Evolutionary conservation across 2,329 filamentous ascomycete genomes (phyloP).

Genomic region (Myriosclerotinia curreyana): DNA sequence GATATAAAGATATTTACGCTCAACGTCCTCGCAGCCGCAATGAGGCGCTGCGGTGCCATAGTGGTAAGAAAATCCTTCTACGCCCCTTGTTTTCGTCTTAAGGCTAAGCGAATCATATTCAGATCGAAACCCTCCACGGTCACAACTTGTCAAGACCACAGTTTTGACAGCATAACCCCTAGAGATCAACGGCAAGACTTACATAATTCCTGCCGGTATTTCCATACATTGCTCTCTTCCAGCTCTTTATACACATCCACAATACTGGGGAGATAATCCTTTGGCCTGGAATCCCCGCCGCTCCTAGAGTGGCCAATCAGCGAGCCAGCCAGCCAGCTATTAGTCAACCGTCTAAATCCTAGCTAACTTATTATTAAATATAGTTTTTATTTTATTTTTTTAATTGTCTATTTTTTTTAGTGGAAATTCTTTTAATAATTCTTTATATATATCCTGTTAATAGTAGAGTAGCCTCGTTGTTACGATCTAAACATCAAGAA

Average conservation of each 20-base stretch:
- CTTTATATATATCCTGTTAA: too few species aligned
- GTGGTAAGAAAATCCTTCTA: too few species aligned
- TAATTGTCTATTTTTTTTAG: too few species aligned
- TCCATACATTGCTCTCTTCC: conserved; percentile 3
- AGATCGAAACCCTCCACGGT: conserved; percentile 2
- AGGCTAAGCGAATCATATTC: not conserved
- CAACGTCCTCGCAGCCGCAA: conserved; percentile 9
- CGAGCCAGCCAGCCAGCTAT: too few species aligned
- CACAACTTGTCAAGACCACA: conserved; percentile 10
- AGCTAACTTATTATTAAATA: too few species aligned
- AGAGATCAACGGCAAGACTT: not conserved
- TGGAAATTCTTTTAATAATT: too few species aligned
- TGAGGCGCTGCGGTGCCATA: not conserved
- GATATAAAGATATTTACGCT: conserved; percentile 7
- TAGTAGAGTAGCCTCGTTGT: too few species aligned
- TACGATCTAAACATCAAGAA: too few species aligned
- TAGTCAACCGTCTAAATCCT: too few species aligned
- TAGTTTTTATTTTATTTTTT: too few species aligned
- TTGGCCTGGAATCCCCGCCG: not conserved
- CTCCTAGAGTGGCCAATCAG: too few species aligned
- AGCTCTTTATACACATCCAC: not conserved
- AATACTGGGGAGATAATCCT: not conserved
- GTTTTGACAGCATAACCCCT: not conserved
- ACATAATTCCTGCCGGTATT: not conserved
- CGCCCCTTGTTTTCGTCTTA: not conserved